These are phyloP conservation scores for Antitrichia curtipendula DNA, from an alignment of 225 moss, liverwort and hornwort species.

Conservation along the genomic window DNA sequence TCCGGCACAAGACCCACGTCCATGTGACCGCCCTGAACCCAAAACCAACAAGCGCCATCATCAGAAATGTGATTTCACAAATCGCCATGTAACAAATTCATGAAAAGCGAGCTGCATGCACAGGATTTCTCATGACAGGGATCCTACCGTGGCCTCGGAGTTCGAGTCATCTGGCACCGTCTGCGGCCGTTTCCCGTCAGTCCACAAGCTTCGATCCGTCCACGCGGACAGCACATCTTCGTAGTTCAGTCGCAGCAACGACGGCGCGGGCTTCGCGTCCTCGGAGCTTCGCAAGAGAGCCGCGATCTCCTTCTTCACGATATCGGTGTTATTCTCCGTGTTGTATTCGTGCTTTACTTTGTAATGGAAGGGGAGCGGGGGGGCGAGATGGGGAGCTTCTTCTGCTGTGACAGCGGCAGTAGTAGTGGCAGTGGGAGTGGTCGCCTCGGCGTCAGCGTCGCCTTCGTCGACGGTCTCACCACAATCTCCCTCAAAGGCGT, in stretches of 20 bases:
- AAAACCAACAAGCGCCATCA: background rate
- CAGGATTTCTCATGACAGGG: background rate
- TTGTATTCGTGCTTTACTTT: slow-evolving; percentile 43
- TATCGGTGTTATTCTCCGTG: background rate
- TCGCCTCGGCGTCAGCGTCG: background rate
- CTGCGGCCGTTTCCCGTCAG: slow-evolving; percentile 38
- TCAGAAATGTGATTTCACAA: background rate
- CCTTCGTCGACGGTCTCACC: slow-evolving; percentile 4
- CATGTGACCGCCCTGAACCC: slow-evolving; percentile 6
- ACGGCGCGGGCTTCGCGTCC: slow-evolving; percentile 38
- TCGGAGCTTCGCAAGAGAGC: slow-evolving; percentile 24
- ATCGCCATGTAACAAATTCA: background rate
- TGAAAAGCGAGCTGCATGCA: background rate
- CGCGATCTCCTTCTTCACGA: slow-evolving; percentile 27
- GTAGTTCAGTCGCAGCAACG: slow-evolving; percentile 55
- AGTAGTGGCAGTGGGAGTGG: background rate
- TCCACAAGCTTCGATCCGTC: slow-evolving; percentile 68
- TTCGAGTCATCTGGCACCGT: slow-evolving; percentile 57
- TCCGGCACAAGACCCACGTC: slow-evolving; percentile 70
- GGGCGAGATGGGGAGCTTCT: background rate
- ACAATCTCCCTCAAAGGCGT: slow-evolving; percentile 38
- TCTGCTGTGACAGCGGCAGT: background rate
- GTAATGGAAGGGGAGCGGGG: background rate
- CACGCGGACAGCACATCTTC: slow-evolving; percentile 74
- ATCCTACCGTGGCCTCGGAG: slow-evolving; percentile 38